Evolutionary conservation across 139 green algal species (phyloP).

Genomic region (Picochlorum sp.): DNA sequence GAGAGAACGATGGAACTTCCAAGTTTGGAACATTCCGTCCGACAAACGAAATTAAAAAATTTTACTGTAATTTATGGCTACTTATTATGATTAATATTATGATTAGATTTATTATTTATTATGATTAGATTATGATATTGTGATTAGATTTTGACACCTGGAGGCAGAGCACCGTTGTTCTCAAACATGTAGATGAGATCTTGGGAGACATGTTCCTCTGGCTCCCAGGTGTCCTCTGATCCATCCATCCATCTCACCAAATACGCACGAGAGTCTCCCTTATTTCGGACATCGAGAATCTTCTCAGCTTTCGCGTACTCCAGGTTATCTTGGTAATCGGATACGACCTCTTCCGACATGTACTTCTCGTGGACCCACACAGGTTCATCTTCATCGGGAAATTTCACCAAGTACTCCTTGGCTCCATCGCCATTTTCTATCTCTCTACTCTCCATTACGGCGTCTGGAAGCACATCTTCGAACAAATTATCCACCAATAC

Average conservation of each 20-base stretch:
- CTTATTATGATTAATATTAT: no score
- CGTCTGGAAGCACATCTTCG: conserved; percentile 59
- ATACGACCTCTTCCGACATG: conserved; percentile 56
- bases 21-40: no score
- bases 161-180: conserved; percentile 2
- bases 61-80: no score
- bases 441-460: conserved; percentile 41
- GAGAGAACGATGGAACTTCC: no score
- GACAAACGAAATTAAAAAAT: no score
- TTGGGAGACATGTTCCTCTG: conserved; percentile 56
- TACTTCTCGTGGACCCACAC: conserved; percentile 50
- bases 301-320: conserved; percentile 52
- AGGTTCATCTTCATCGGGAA: conserved; percentile 37
- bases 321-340: conserved; percentile 61
- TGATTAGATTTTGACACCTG: neutral
- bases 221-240: conserved; percentile 66
- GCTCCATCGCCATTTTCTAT: conserved; percentile 10
- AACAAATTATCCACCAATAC: conserved; percentile 59
- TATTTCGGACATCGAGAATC: conserved; percentile 39
- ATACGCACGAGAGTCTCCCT: conserved; percentile 59
- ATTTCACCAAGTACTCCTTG: conserved; percentile 66
- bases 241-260: conserved; percentile 65
- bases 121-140: no score
- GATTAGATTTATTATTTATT: no score
- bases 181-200: conserved; percentile 55